Conservation (phyloP, 176 grass and related monocot species). For the Zoysia japonica region DNA sequence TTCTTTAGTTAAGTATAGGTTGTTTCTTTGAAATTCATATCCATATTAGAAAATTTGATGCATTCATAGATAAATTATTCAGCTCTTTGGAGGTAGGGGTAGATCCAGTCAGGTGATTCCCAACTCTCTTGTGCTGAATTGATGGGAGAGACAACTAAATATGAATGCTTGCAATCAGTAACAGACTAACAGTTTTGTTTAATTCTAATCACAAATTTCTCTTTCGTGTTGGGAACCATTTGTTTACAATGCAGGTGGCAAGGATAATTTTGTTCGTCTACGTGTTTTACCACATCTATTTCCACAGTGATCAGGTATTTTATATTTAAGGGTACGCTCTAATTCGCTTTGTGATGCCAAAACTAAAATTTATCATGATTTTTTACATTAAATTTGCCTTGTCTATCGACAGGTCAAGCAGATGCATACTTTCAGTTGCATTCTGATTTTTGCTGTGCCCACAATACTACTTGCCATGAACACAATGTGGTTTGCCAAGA, state of each 20-base stretch:
- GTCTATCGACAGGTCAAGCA: slow-evolving; percentile 58
- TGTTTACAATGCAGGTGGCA: slow-evolving; percentile 70
- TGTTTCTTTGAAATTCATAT: no score
- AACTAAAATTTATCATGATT: slow-evolving; percentile 23
- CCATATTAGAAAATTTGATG: no score
- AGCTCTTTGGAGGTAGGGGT: no score
- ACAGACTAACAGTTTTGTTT: no score
- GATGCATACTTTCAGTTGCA: slow-evolving; percentile 64
- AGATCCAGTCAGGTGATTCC: no score
- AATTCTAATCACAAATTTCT: neutral
- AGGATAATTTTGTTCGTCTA: slow-evolving; percentile 89
- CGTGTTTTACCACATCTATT: slow-evolving; percentile 92
- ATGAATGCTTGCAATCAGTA: no score
- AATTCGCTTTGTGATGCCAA: slow-evolving; percentile 14
- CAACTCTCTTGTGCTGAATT: no score
- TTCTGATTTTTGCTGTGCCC: slow-evolving; percentile 77
- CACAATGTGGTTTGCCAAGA: slow-evolving; percentile 91
- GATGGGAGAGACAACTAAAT: no score
- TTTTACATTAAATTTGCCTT: slow-evolving; percentile 41
- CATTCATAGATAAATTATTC: no score
- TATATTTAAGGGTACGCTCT: neutral
- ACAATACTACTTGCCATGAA: slow-evolving; percentile 77
- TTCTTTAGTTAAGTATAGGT: no score
- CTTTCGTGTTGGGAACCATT: slow-evolving; percentile 25
- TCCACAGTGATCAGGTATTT: slow-evolving; percentile 78